Percentiles rank a stretch among this genome's conserved stretches.
phyloP scores from a whole-genome alignment of 331 rosid species.

The Malus hybrid region DNA sequence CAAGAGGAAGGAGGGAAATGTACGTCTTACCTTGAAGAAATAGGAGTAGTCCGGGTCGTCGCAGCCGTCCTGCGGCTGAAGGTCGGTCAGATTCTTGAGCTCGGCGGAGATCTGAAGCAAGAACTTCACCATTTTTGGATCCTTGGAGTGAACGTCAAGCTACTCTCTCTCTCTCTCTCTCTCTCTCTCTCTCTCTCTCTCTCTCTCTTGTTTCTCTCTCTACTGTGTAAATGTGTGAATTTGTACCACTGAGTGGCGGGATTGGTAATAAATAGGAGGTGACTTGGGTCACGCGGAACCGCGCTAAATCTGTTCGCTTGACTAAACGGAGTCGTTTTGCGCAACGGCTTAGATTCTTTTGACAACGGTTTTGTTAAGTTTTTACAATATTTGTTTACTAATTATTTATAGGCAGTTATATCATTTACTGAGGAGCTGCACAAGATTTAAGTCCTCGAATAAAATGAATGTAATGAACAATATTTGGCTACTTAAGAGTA shows the following conservation, averaged over 20 bases:
- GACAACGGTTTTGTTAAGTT: not conserved
- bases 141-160: slow-evolving; percentile 10
- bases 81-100: slow-evolving; percentile 73
- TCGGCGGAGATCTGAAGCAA: slow-evolving; percentile 57
- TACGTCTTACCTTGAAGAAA: slow-evolving; percentile 62
- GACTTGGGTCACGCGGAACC: not conserved
- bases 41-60: slow-evolving; percentile 72
- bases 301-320: not conserved
- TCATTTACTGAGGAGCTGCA: too few species aligned
- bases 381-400: not conserved
- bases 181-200: not conserved
- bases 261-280: not conserved
- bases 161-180: not conserved
- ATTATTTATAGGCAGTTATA: too few species aligned
- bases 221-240: too few species aligned
- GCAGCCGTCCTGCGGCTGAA: slow-evolving; percentile 83
- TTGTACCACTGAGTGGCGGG: not conserved
- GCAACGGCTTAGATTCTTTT: not conserved
- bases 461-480: too few species aligned
- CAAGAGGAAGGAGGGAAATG: not conserved
- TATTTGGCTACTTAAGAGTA: too few species aligned
- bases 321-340: not conserved
- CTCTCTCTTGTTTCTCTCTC: not conserved
- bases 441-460: too few species aligned
- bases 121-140: slow-evolving; percentile 57